These are phyloP conservation scores for Phialophora verrucosa DNA, from an alignment of 2,329 filamentous ascomycete genomes.

Conservation along the genomic window DNA sequence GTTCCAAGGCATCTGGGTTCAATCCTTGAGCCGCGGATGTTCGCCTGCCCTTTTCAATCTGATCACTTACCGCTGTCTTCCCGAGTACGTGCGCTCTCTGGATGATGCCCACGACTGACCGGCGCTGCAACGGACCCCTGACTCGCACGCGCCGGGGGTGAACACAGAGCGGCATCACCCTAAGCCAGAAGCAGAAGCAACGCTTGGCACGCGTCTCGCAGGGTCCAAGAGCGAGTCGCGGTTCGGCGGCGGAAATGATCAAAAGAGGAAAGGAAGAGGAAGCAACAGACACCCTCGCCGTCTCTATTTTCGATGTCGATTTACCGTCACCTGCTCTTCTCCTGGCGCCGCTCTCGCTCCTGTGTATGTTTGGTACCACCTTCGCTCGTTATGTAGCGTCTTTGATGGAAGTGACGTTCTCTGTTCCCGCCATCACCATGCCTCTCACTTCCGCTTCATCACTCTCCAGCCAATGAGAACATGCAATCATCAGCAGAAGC, in stretches of 20 bases:
- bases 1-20: too few relatives aligned
- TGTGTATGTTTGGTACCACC: background rate
- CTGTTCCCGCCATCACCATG: slow-evolving; percentile 13
- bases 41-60: too few relatives aligned
- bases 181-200: too few relatives aligned
- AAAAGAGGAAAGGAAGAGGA: slow-evolving; percentile 15
- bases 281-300: slow-evolving; percentile 8
- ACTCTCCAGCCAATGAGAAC: slow-evolving; percentile 21
- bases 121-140: too few relatives aligned
- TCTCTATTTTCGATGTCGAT: slow-evolving; percentile 7
- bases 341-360: slow-evolving; percentile 1
- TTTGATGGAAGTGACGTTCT: slow-evolving; percentile 5
- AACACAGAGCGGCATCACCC: too few relatives aligned
- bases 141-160: too few relatives aligned
- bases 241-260: background rate
- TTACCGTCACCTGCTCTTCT: slow-evolving; percentile 5
- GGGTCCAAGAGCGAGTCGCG: background rate
- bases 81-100: too few relatives aligned
- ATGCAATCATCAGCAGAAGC: slow-evolving; percentile 25
- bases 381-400: slow-evolving; percentile 10
- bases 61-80: too few relatives aligned
- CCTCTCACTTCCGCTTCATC: slow-evolving; percentile 3
- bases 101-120: too few relatives aligned
- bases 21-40: too few relatives aligned
- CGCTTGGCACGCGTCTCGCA: slow-evolving; percentile 8